Evolutionary conservation across 108 stramenopile genomes (phyloP).

Genomic region (Poteriospumella lacustris): DNA sequence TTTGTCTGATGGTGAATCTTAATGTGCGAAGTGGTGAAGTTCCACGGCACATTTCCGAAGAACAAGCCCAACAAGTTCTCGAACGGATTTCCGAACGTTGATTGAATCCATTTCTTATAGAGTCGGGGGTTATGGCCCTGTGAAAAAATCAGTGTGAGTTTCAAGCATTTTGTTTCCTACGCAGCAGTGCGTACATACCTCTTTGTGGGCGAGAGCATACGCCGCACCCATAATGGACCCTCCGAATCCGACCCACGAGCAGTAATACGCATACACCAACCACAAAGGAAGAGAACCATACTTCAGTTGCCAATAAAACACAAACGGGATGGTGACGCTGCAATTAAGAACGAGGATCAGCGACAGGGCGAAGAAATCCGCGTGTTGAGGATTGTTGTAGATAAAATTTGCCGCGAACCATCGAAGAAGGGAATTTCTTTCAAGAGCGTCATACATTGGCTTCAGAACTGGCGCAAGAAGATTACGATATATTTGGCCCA

Average conservation of each 20-base stretch:
- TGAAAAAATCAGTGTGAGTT: neutral
- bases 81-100: slow-evolving; percentile 2
- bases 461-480: neutral
- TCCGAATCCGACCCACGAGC: slow-evolving; percentile 28
- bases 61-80: slow-evolving; percentile 20
- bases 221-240: slow-evolving; percentile 28
- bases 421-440: slow-evolving; percentile 1
- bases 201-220: slow-evolving; percentile 30
- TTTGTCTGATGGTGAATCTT: slow-evolving; percentile 19
- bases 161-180: neutral
- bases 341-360: neutral
- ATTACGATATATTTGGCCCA: neutral
- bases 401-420: slow-evolving; percentile 3
- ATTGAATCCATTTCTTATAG: slow-evolving; percentile 5
- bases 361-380: neutral
- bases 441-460: neutral
- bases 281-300: slow-evolving; percentile 16
- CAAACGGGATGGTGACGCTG: neutral
- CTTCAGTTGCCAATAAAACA: slow-evolving; percentile 6
- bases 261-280: slow-evolving; percentile 21
- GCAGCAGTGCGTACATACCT: neutral
- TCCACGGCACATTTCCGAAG: slow-evolving; percentile 26
- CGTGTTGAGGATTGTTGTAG: slow-evolving; percentile 3
- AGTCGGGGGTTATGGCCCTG: slow-evolving; percentile 20
- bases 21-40: slow-evolving; percentile 30